Percentiles rank a stretch among this genome's conserved stretches.
phyloP scores from a whole-genome alignment of 2,329 filamentous ascomycete species.

The Ceratocystis alfenasii region DNA sequence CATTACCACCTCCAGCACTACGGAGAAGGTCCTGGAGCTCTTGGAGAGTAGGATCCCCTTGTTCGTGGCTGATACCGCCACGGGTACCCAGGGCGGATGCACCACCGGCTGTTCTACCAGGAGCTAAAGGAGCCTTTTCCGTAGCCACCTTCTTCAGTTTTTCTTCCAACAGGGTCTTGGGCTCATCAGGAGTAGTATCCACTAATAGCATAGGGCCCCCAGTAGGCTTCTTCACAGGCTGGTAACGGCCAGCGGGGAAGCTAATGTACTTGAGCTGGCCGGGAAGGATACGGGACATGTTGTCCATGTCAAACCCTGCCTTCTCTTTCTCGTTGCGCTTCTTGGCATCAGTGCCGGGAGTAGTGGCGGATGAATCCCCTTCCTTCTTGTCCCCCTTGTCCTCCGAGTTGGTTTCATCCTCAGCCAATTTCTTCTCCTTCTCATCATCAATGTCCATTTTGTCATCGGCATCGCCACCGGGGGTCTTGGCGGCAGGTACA shows the following conservation, averaged over 20 bases:
- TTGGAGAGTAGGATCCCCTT: slow-evolving; percentile 27
- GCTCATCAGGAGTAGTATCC: slow-evolving; percentile 67
- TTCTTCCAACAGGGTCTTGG: slow-evolving; percentile 74
- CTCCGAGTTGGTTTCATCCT: slow-evolving; percentile 40
- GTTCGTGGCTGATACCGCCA: slow-evolving; percentile 26
- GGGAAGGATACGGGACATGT: slow-evolving; percentile 91
- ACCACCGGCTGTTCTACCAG: slow-evolving; percentile 23
- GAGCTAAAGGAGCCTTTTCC: slow-evolving; percentile 47
- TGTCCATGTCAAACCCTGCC: slow-evolving; percentile 87
- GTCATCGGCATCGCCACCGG: slow-evolving; percentile 43
- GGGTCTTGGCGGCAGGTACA: slow-evolving; percentile 52
- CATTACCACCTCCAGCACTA: neutral
- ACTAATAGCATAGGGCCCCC: slow-evolving; percentile 86
- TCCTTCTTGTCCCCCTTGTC: slow-evolving; percentile 52
- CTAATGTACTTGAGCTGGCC: slow-evolving; percentile 90
- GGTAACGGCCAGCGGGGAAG: slow-evolving; percentile 81
- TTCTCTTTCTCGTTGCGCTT: slow-evolving; percentile 95
- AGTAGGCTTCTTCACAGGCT: slow-evolving; percentile 83
- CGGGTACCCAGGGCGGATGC: slow-evolving; percentile 28
- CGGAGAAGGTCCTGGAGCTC: slow-evolving; percentile 22
- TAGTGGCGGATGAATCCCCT: slow-evolving; percentile 30
- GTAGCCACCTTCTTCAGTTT: slow-evolving; percentile 73
- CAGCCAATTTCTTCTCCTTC: slow-evolving; percentile 37
- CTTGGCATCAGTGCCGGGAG: slow-evolving; percentile 48
- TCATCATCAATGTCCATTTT: slow-evolving; percentile 83